Conservation (phyloP, 495 filamentous ascomycete species). For the Penicillium canescens region DNA sequence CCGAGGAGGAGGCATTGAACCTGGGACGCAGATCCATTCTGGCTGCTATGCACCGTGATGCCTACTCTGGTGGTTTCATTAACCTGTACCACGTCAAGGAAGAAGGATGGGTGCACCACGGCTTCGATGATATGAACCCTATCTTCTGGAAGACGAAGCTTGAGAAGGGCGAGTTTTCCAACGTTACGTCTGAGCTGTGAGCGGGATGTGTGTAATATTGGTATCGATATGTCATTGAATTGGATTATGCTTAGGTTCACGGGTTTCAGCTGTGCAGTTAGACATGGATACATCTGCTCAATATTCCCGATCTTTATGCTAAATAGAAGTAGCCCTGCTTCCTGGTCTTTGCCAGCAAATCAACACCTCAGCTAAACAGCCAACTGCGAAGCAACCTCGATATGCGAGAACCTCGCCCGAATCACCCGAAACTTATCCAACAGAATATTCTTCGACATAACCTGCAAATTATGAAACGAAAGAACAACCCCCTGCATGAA, state of each 20-base stretch:
- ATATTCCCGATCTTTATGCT: too few species aligned
- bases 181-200: slow-evolving; percentile 80
- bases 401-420: slow-evolving; percentile 19
- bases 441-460: slow-evolving; percentile 20
- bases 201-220: slow-evolving; percentile 23
- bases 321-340: too few species aligned
- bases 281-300: too few species aligned
- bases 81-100: slow-evolving; percentile 99
- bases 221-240: slow-evolving; percentile 9
- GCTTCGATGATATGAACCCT: slow-evolving; percentile 91
- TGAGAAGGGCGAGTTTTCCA: slow-evolving; percentile 96
- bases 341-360: too few species aligned
- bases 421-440: slow-evolving; percentile 31
- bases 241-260: slow-evolving; percentile 15
- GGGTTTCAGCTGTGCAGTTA: neutral
- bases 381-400: slow-evolving; percentile 9
- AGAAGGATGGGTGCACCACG: slow-evolving; percentile 96
- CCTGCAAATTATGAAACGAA: slow-evolving; percentile 27
- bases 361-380: neutral
- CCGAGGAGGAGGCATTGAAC: slow-evolving; percentile 81
- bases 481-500: slow-evolving; percentile 30
- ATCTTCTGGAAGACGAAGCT: slow-evolving; percentile 99
- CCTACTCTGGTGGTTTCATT: slow-evolving; percentile 97
- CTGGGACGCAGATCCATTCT: slow-evolving; percentile 88
- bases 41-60: slow-evolving; percentile 96